Base-by-base conservation (phyloP, 148 eudicot genomes). In the Gaultheria prostrata region DNA sequence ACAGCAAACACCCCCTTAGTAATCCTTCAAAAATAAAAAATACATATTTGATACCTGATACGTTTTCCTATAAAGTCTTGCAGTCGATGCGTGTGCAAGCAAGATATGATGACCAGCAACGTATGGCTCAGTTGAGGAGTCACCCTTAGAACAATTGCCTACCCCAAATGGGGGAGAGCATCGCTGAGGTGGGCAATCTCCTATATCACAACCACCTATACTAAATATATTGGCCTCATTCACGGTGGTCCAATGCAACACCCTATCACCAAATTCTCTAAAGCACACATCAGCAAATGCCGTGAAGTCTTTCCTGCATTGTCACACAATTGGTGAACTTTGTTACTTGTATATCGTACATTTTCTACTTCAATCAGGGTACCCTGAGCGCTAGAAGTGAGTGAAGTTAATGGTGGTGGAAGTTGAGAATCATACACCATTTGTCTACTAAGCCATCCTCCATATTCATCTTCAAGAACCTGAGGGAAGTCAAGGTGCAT, bases 211-310 rank as follows among this genome's bases (percentile, higher is more conserved):
- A 26, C 89, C 92, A 39, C 85, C 81, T 10, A 83, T 1, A 1
- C 81, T 61, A 65, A 85, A 85, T 33, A 90, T 57, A 81, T 93
- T 93, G 24, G 67, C 86, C 85, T 94, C 95, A 46, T 94, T 91
- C 0, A 91, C 35, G 0, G 92, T 91, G 10, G 90, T 90, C 94
- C 95, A 92, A 54, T 90, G 85, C 79, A 39, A 69, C n/a, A 92
- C 91, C 81, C 93, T 84, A 71, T 94, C 91, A 1, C 94, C 95
- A 63, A 94, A 92, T 86, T 91, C 92, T 86, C 82, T 89, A 69
- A 94, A 94, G 90, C 95, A 94, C 71, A 94, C 89, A 73, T 93
- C 85, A 12, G 92, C 94, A 80, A 82, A 94, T 45, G 89, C 85
- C 46, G 80, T 80, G 61, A 90, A 93, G 89, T 94, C 96, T 76